phyloP scores from a whole-genome alignment of 495 filamentous ascomycete genomes.

The Neurospora sublineolata region DNA sequence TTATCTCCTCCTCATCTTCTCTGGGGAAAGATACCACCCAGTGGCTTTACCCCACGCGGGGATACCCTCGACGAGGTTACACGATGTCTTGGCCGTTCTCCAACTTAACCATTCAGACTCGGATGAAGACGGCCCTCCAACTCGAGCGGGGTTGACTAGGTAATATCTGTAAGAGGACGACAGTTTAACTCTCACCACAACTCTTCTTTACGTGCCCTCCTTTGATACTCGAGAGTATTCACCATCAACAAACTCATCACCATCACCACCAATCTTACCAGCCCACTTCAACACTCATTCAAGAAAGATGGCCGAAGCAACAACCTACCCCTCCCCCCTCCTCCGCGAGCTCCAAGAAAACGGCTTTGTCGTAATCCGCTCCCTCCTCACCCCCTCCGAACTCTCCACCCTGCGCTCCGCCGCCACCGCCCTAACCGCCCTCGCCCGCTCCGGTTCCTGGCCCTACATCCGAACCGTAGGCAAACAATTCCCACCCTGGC shows the following conservation, averaged over 20 bases:
- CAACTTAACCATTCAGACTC: not conserved
- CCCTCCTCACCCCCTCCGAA: constrained; percentile 19
- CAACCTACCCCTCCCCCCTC: constrained; percentile 9
- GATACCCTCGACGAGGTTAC: not conserved
- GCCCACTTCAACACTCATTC: not conserved
- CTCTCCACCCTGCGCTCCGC: constrained; percentile 40
- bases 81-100: not conserved
- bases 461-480: constrained; percentile 70
- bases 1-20: not conserved
- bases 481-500: constrained; percentile 81
- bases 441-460: constrained; percentile 55
- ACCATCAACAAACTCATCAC: not conserved
- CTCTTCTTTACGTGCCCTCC: not conserved
- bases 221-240: not conserved
- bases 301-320: constrained; percentile 1
- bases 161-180: not conserved
- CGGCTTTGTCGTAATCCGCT: constrained; percentile 29
- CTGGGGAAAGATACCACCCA: not conserved
- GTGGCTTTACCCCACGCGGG: not conserved
- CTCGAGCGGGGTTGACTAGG: not conserved
- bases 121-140: not conserved
- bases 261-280: not conserved
- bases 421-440: constrained; percentile 38
- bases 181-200: not conserved
- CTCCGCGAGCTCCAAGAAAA: constrained; percentile 17